Base-by-base conservation (phyloP, 225 moss, liverwort and hornwort genomes). In the Straminergon stramineum region DNA sequence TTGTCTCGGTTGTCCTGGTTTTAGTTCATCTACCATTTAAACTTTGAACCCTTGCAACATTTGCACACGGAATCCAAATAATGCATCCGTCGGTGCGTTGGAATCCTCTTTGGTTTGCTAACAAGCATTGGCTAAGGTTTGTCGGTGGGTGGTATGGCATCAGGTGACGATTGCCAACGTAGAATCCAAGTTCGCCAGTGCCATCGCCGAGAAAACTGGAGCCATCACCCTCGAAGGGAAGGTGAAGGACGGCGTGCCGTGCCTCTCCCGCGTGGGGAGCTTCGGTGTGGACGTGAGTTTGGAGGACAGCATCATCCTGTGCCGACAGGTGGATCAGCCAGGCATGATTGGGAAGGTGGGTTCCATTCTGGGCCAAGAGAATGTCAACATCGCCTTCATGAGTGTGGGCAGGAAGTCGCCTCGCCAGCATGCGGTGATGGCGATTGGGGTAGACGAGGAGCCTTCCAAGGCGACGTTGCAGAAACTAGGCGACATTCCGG, bases 341-440 rank as follows among this genome's bases (percentile, higher is more conserved):
- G 97, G 98, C 88, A 97, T 98, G 98, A 97, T 98, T 60, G 98
- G 97, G 45, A 94, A 92, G 82, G 98, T 98, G 74, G 98, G 98
- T 32, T 94, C 94, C 68, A 85, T 98, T 65, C 90, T 98, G 74
- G 98, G 97, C 26, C 81, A 94, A 66, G 95, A 95, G 91, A 96
- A 97, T 67, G 95, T 98, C 31, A 99, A 99, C 87, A 97, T 98
- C 88, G 95, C 97, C 63, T 98, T 98, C 91, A 98, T 98, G 98
- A 98, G 98, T 79, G 98, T 97, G 79, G 97, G 98, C 34, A 88
- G 98, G 91, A 94, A 92, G 82, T 90, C 96, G 32, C 95, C 97
- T 18, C 94, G 97, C 55, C 92, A 96, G 92, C 94, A 92, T 79
- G 97, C 96, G 13, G 88, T 98, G 57, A 98, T 98, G 97, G 97